Percentiles rank a stretch among this genome's conserved stretches.
phyloP scores from a whole-genome alignment of 805 yeast genomes.

The Schizosaccharomyces octosporus region DNA sequence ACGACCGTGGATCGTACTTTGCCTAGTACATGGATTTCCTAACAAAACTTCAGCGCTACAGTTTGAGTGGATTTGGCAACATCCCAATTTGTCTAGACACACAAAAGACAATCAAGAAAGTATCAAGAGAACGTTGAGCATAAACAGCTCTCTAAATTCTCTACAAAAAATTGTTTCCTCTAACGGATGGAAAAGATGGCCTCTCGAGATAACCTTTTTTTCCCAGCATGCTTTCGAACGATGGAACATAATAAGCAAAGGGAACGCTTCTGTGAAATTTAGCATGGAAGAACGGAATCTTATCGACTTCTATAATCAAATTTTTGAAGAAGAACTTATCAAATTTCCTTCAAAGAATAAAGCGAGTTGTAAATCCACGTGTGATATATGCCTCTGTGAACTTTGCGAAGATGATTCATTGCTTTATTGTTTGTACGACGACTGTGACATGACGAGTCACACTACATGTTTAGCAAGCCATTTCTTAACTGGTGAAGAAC shows the following conservation, averaged over 20 bases:
- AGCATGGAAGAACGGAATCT: background rate
- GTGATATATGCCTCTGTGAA: too few species aligned
- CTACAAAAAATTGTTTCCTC: background rate
- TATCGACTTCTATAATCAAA: background rate
- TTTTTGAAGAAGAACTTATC: too few species aligned
- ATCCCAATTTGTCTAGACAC: constrained; percentile 1
- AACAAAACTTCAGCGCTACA: constrained; percentile 44
- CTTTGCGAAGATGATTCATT: too few species aligned
- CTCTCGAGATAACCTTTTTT: background rate
- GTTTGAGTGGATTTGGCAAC: constrained; percentile 25
- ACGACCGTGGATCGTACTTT: constrained; percentile 52
- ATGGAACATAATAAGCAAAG: background rate
- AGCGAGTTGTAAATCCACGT: too few species aligned
- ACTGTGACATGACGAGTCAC: too few species aligned
- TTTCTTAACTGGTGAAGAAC: too few species aligned
- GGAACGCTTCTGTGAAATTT: background rate
- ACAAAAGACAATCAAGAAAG: background rate
- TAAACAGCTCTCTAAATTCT: background rate
- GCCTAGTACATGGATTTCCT: constrained; percentile 48
- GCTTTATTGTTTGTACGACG: too few species aligned
- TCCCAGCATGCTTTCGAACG: background rate
- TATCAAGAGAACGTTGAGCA: background rate
- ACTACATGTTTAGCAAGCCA: too few species aligned
- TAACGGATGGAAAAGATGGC: background rate
- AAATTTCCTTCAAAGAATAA: too few species aligned